Base-by-base conservation (phyloP, 805 yeast genomes). In the Ogataea trehaloabstinens region DNA sequence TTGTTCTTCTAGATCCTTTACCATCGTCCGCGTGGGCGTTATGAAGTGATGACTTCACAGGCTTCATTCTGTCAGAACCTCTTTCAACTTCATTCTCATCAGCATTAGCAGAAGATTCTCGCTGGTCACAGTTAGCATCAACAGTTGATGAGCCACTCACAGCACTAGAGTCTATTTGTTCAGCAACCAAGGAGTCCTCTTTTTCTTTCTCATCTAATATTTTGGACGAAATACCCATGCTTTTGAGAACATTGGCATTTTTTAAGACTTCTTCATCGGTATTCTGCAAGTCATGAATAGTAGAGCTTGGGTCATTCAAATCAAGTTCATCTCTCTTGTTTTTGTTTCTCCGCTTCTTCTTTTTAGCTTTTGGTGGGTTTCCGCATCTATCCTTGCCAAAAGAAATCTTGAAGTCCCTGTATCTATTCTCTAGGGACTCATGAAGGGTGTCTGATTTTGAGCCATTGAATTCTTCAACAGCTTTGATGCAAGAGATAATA, bases 351-450 rank as follows among this genome's bases (percentile, higher is more conserved):
- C 67, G 78, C 56, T 61, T 71, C 59, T 56, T 63, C 48, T 55
- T 65, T 55, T 51, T 71, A 39, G 56, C 52, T 63, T 75, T 83
- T 42, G 79, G 82, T 22, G 75, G 86, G 53, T 83, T 83, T 3
- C 84, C 95, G 65, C 95, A 85, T 55, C 95, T 70, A 61, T 85
- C 95, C 25, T 58, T 58, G 32, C 88, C 95, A 60, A 73, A 85
- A 35, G 77, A 74, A 31, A 85, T 77, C 43, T 78, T 77, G 49
- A 78, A 76, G 4, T 69, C 64, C 29, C 52, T 51, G 52, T 84
- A 85, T 47, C 70, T 71, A 22, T 69, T 61, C 42, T 64, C 60
- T 25, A 70, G 73, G 6, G 63, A 57, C 12, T 53, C 60, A 37
- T 69, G 70, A 27, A 73, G 63, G 16, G 56, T 55, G 1, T 56